These are phyloP conservation scores for Cyberlindnera veronae DNA, from an alignment of 805 yeast species.

Conservation along the genomic window DNA sequence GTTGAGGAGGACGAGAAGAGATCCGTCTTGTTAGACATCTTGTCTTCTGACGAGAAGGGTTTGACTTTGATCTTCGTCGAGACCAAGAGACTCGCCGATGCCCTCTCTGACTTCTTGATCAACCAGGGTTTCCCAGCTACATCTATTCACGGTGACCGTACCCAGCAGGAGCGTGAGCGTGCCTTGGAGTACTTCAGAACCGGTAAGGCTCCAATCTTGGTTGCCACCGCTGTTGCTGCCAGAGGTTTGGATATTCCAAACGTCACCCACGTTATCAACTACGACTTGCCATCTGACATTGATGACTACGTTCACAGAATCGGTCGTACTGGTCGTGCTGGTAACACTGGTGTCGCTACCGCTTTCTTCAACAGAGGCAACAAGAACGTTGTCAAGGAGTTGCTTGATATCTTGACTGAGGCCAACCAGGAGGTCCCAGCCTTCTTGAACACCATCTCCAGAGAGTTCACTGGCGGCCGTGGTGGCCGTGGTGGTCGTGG, in stretches of 20 bases:
- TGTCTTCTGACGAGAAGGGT: slow-evolving; percentile 75
- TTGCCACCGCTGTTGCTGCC: slow-evolving; percentile 99
- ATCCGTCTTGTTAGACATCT: slow-evolving; percentile 82
- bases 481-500: slow-evolving; percentile 51
- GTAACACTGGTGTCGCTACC: slow-evolving; percentile 97
- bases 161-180: slow-evolving; percentile 96
- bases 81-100: slow-evolving; percentile 98
- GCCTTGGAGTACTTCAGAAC: slow-evolving; percentile 91
- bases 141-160: slow-evolving; percentile 98
- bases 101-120: slow-evolving; percentile 86
- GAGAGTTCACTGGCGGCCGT: slow-evolving; percentile 66
- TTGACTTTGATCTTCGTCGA: slow-evolving; percentile 94
- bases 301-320: slow-evolving; percentile 99
- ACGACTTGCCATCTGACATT: slow-evolving; percentile 93
- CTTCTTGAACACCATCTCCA: slow-evolving; percentile 74
- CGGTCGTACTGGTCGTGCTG: slow-evolving; percentile 99
- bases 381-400: slow-evolving; percentile 82
- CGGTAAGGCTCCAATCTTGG: slow-evolving; percentile 90
- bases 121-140: slow-evolving; percentile 93
- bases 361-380: slow-evolving; percentile 97
- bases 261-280: slow-evolving; percentile 96
- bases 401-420: slow-evolving; percentile 82
- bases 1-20: slow-evolving; percentile 94
- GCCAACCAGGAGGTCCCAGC: slow-evolving; percentile 98
- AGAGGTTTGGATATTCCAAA: slow-evolving; percentile 99